Conservation (phyloP, 2,329 filamentous ascomycete species). For the Coniochaeta hoffmannii region DNA sequence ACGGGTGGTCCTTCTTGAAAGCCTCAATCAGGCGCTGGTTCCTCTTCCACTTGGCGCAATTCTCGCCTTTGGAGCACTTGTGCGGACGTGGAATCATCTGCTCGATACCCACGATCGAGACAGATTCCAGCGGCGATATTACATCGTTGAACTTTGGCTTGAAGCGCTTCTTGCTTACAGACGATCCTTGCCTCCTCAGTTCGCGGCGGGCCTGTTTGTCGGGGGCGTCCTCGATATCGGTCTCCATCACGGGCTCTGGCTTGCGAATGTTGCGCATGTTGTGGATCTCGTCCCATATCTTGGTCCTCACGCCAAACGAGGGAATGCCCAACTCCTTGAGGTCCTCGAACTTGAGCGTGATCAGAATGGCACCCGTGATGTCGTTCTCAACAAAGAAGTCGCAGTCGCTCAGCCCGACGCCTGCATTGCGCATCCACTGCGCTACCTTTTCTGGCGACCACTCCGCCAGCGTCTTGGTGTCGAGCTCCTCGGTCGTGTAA, state of each 20-base stretch:
- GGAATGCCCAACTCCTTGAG: constrained; percentile 72
- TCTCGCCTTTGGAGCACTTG: constrained; percentile 77
- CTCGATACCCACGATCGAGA: constrained; percentile 89
- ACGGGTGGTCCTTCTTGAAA: constrained; percentile 69
- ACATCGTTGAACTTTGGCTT: constrained; percentile 46
- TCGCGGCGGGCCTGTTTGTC: constrained; percentile 43
- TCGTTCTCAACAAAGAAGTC: constrained; percentile 88
- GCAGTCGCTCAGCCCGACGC: constrained; percentile 68
- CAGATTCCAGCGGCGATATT: constrained; percentile 73
- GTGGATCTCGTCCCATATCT: constrained; percentile 74
- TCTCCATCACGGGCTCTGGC: constrained; percentile 44
- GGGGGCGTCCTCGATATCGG: constrained; percentile 53
- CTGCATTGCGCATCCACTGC: constrained; percentile 78
- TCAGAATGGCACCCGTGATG: constrained; percentile 78
- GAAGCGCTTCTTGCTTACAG: constrained; percentile 27
- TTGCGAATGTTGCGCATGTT: constrained; percentile 51
- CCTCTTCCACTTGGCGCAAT: constrained; percentile 74
- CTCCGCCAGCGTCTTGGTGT: constrained; percentile 49
- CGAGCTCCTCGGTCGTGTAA: constrained; percentile 49
- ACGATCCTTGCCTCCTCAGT: constrained; percentile 28
- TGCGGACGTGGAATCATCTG: constrained; percentile 81
- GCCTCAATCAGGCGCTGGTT: constrained; percentile 71
- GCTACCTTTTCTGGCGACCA: constrained; percentile 75
- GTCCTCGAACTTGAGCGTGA: constrained; percentile 88
- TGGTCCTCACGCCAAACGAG: constrained; percentile 74